phyloP scores from a whole-genome alignment of 495 filamentous ascomycete species.

The Aspergillus haitiensis region DNA sequence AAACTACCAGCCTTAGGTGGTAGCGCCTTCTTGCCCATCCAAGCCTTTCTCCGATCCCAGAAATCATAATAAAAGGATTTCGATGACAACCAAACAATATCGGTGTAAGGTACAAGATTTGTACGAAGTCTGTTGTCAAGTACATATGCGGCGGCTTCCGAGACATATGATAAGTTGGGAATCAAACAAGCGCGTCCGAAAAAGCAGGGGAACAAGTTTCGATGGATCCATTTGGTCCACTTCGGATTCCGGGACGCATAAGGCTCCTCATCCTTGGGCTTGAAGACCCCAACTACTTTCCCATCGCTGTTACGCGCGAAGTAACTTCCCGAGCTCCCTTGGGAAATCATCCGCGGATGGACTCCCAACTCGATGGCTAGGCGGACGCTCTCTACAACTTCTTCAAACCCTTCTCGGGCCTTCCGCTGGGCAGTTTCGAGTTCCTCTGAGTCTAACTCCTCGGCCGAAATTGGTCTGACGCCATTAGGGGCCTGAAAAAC shows the following conservation, averaged over 20 bases:
- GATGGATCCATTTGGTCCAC: constrained; percentile 94
- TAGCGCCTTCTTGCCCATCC: constrained; percentile 81
- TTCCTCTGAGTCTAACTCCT: constrained; percentile 63
- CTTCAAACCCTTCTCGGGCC: constrained; percentile 80
- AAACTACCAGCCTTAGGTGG: constrained; percentile 94
- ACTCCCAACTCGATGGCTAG: constrained; percentile 86
- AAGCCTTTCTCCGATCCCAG: constrained; percentile 88
- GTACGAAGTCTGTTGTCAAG: constrained; percentile 88
- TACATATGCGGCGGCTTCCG: constrained; percentile 94
- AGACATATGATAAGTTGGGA: constrained; percentile 98
- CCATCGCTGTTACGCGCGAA: constrained; percentile 90
- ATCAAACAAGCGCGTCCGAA: constrained; percentile 96
- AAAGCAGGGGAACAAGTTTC: constrained; percentile 94
- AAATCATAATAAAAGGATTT: constrained; percentile 98
- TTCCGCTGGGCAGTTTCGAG: constrained; percentile 56
- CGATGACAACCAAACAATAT: constrained; percentile 89
- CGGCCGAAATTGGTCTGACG: constrained; percentile 71
- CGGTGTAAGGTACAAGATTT: constrained; percentile 92
- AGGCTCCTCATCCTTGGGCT: constrained; percentile 98
- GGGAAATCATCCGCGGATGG: constrained; percentile 92
- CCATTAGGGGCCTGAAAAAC: constrained; percentile 93
- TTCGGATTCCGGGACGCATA: constrained; percentile 91
- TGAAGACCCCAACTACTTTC: constrained; percentile 96
- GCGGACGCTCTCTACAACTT: constrained; percentile 84
- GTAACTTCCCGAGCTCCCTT: constrained; percentile 96